phyloP scores from a whole-genome alignment of 108 stramenopile genomes.

The Conticribra guillardii region DNA sequence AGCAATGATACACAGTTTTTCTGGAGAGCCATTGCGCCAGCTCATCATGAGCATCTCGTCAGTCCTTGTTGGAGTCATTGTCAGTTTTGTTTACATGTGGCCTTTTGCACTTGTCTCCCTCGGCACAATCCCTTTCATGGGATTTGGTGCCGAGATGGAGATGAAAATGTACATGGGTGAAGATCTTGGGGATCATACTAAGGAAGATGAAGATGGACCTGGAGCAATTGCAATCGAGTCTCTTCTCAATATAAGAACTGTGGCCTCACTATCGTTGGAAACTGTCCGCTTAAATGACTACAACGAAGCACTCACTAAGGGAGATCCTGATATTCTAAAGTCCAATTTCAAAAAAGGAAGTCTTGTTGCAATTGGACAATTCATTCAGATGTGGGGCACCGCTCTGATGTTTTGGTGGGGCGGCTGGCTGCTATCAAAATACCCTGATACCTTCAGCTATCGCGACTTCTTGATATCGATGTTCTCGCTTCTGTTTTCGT shows the following conservation, averaged over 20 bases:
- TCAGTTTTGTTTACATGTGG: slow-evolving; percentile 77
- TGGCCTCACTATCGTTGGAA: slow-evolving; percentile 64
- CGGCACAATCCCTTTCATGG: slow-evolving; percentile 64
- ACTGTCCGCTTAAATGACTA: slow-evolving; percentile 32
- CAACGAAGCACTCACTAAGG: slow-evolving; percentile 29
- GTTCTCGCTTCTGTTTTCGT: slow-evolving; percentile 63
- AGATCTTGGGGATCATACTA: slow-evolving; percentile 31
- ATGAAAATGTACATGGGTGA: slow-evolving; percentile 63
- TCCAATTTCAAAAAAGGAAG: slow-evolving; percentile 39
- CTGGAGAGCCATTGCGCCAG: slow-evolving; percentile 65
- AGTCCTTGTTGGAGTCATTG: slow-evolving; percentile 61
- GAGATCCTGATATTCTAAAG: slow-evolving; percentile 44
- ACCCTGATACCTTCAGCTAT: slow-evolving; percentile 43
- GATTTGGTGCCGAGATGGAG: slow-evolving; percentile 59
- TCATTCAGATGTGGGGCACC: too few species aligned
- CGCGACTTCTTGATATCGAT: slow-evolving; percentile 67
- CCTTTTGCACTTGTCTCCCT: slow-evolving; percentile 52
- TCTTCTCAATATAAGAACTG: slow-evolving; percentile 67
- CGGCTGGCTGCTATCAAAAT: slow-evolving; percentile 54
- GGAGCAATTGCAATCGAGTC: slow-evolving; percentile 67
- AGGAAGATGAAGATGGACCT: slow-evolving; percentile 39
- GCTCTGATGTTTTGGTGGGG: slow-evolving; percentile 75
- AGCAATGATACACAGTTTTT: slow-evolving; percentile 61
- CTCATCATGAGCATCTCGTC: slow-evolving; percentile 53
- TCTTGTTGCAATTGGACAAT: slow-evolving; percentile 59